Evolutionary conservation across 345 rosid genomes (phyloP).

Genomic region (Boechera stricta): DNA sequence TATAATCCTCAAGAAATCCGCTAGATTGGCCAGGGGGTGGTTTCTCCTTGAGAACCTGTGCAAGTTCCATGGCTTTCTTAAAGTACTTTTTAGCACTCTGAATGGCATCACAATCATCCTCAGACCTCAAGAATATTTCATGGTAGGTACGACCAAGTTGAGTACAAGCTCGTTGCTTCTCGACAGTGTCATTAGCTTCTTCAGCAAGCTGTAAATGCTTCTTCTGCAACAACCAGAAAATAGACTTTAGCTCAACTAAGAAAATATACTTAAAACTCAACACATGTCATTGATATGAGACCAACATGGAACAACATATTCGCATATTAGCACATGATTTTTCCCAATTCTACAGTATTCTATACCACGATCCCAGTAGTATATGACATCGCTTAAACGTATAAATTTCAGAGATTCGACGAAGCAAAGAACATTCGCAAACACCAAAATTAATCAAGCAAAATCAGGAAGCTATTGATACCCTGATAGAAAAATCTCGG

Average conservation of each 20-base stretch:
- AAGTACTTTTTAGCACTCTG: conserved; percentile 88
- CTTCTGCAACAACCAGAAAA: conserved; percentile 55
- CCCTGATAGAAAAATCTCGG: neutral
- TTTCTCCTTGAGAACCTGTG: conserved; percentile 64
- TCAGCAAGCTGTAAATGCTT: conserved; percentile 88
- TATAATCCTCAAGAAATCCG: conserved; percentile 80
- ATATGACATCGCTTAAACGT: conserved; percentile 3
- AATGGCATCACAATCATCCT: conserved; percentile 66
- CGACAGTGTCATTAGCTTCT: conserved; percentile 68
- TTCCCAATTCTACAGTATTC: neutral
- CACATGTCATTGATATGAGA: neutral
- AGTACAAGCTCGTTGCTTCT: conserved; percentile 93
- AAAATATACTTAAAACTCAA: neutral
- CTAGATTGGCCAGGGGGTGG: conserved; percentile 62
- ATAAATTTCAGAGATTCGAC: neutral
- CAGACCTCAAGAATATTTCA: conserved; percentile 64
- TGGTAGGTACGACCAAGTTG: conserved; percentile 95
- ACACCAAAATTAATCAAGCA: neutral
- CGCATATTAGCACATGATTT: neutral
- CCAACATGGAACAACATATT: neutral
- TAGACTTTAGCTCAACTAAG: neutral
- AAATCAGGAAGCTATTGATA: neutral
- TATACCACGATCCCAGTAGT: neutral
- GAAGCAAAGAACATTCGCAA: neutral
- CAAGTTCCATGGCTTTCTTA: conserved; percentile 78